These are phyloP conservation scores for Torulaspora pretoriensis DNA, from an alignment of 1,139 yeast species.

Conservation along the genomic window DNA sequence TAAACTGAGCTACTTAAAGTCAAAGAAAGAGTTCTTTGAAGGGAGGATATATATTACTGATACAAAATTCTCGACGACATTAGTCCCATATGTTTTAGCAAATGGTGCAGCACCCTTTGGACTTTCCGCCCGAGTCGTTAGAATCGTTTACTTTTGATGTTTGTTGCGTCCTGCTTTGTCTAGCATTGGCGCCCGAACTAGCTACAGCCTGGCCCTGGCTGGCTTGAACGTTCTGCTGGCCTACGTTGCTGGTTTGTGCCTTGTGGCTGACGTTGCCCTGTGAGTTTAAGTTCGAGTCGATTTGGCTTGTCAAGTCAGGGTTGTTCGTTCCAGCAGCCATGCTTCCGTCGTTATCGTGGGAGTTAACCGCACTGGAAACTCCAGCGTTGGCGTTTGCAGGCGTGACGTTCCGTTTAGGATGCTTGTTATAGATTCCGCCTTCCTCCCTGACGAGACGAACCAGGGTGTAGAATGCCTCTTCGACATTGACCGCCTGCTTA, in stretches of 20 bases:
- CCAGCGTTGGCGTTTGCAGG: constrained; percentile 14
- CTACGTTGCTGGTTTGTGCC: constrained; percentile 3
- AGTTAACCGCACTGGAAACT: constrained; percentile 11
- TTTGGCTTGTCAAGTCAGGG: constrained; percentile 10
- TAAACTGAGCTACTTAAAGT: constrained; percentile 48
- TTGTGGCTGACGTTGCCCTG: constrained; percentile 3
- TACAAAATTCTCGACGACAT: constrained; percentile 2
- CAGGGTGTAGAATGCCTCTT: constrained; percentile 78
- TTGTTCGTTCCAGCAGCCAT: constrained; percentile 1
- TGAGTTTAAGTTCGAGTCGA: constrained; percentile 9
- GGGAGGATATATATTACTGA: constrained; percentile 7
- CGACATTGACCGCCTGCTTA: constrained; percentile 88
- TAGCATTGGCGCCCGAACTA: constrained; percentile 5
- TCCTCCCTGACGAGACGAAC: constrained; percentile 60
- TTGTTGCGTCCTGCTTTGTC: constrained; percentile 14
- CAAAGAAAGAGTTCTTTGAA: constrained; percentile 1
- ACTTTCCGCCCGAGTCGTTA: constrained; percentile 13
- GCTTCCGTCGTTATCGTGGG: constrained; percentile 4
- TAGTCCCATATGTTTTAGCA: constrained; percentile 9
- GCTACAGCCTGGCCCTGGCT: constrained; percentile 6
- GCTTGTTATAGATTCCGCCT: constrained; percentile 33
- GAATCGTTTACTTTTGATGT: constrained; percentile 8
- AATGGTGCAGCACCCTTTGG: constrained; percentile 26
- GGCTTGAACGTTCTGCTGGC: constrained; percentile 7
- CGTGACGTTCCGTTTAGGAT: constrained; percentile 11